Conservation (phyloP, 2,329 filamentous ascomycete species). For the Westerdykella aurantiaca region DNA sequence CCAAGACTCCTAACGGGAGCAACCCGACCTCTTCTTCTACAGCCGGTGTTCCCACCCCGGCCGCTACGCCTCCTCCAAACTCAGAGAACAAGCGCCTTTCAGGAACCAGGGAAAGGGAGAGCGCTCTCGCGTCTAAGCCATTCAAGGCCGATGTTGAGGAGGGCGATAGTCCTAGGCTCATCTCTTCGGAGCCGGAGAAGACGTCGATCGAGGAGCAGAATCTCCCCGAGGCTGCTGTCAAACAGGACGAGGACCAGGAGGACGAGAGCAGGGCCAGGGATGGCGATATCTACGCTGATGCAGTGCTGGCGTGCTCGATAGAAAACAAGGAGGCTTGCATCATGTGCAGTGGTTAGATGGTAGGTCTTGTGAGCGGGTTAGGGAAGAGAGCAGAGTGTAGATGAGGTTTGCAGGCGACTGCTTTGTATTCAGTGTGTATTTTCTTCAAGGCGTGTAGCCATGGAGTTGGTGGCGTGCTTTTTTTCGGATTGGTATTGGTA, state of each 20-base stretch:
- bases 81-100: slow-evolving; percentile 37
- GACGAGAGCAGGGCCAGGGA: slow-evolving; percentile 69
- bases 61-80: slow-evolving; percentile 58
- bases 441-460: background rate
- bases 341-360: slow-evolving; percentile 89
- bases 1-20: slow-evolving; percentile 46
- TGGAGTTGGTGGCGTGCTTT: background rate
- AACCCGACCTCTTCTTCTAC: slow-evolving; percentile 26
- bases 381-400: background rate
- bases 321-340: slow-evolving; percentile 92
- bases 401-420: background rate
- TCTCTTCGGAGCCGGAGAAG: slow-evolving; percentile 63
- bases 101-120: slow-evolving; percentile 44
- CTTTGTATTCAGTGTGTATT: background rate
- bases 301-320: slow-evolving; percentile 89
- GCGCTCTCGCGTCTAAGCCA: slow-evolving; percentile 55
- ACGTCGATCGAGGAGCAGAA: slow-evolving; percentile 56
- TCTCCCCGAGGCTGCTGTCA: slow-evolving; percentile 52
- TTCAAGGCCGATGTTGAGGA: slow-evolving; percentile 76
- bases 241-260: slow-evolving; percentile 68
- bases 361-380: background rate
- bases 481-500: background rate
- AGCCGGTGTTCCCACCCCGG: slow-evolving; percentile 65
- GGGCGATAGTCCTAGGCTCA: slow-evolving; percentile 70
- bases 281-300: slow-evolving; percentile 91